Percentiles rank a stretch among this genome's conserved stretches.
These are phyloP conservation scores for Cornus controversa DNA, from an alignment of 148 eudicot species.

Conservation along the genomic window DNA sequence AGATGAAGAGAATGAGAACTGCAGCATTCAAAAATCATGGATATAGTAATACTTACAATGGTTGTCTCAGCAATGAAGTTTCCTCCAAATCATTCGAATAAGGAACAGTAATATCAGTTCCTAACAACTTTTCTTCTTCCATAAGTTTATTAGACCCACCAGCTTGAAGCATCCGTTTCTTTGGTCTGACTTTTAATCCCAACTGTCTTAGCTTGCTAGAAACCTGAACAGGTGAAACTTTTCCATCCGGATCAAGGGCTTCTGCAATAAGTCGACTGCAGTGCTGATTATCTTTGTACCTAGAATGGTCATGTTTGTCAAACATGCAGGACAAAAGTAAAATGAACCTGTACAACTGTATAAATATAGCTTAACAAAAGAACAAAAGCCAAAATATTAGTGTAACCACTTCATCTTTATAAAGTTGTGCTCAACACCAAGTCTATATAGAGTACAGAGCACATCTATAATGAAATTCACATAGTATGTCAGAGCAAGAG, in stretches of 20 bases:
- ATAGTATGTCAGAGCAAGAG: no score
- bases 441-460: no score
- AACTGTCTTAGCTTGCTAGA: slow-evolving; percentile 60
- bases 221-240: slow-evolving; percentile 56
- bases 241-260: slow-evolving; percentile 58
- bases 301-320: slow-evolving; percentile 23
- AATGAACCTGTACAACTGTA: background rate
- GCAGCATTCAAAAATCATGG: background rate
- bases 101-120: slow-evolving; percentile 24
- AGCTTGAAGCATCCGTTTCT: slow-evolving; percentile 36
- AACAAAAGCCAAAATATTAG: no score
- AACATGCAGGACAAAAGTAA: slow-evolving; percentile 2
- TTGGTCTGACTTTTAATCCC: slow-evolving; percentile 47
- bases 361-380: no score
- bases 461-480: no score
- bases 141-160: slow-evolving; percentile 20
- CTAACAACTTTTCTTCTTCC: slow-evolving; percentile 17
- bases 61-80: slow-evolving; percentile 32
- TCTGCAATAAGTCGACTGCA: slow-evolving; percentile 61
- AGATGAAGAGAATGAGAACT: background rate
- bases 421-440: no score
- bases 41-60: slow-evolving; percentile 41
- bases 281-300: slow-evolving; percentile 56
- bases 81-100: slow-evolving; percentile 27
- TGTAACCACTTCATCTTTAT: no score